Conservation (phyloP, 805 yeast genomes). For the Lachancea sp. region DNA sequence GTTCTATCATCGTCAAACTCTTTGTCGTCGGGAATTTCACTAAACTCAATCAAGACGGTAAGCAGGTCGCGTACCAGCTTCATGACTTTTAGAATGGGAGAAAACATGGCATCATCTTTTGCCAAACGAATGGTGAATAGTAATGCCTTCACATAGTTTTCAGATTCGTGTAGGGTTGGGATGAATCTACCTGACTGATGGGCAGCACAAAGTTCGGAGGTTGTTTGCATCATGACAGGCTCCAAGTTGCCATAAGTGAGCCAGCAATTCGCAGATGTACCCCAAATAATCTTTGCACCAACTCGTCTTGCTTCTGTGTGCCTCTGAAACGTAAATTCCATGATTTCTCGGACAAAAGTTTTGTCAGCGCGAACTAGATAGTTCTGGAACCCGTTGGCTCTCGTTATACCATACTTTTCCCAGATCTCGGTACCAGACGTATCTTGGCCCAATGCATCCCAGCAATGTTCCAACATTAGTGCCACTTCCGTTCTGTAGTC, state of each 20-base stretch:
- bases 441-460: constrained; percentile 70
- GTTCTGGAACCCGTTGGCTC: constrained; percentile 67
- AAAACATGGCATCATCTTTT: constrained; percentile 57
- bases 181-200: constrained; percentile 21
- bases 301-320: constrained; percentile 53
- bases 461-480: constrained; percentile 47
- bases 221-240: constrained; percentile 15
- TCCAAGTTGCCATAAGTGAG: constrained; percentile 13
- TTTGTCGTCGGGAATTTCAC: constrained; percentile 68
- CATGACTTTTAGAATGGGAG: constrained; percentile 43
- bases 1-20: constrained; percentile 86
- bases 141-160: constrained; percentile 16
- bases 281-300: constrained; percentile 65
- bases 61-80: constrained; percentile 55
- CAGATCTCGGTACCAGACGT: constrained; percentile 45
- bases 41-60: constrained; percentile 57
- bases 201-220: constrained; percentile 26
- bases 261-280: constrained; percentile 39
- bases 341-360: constrained; percentile 55
- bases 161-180: constrained; percentile 22
- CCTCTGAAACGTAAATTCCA: constrained; percentile 63
- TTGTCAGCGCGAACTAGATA: constrained; percentile 53
- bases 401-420: constrained; percentile 50
- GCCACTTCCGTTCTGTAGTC: constrained; percentile 58
- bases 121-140: constrained; percentile 26